These are phyloP conservation scores for Penicillium diatomitis DNA, from an alignment of 495 filamentous ascomycete genomes.

Conservation along the genomic window DNA sequence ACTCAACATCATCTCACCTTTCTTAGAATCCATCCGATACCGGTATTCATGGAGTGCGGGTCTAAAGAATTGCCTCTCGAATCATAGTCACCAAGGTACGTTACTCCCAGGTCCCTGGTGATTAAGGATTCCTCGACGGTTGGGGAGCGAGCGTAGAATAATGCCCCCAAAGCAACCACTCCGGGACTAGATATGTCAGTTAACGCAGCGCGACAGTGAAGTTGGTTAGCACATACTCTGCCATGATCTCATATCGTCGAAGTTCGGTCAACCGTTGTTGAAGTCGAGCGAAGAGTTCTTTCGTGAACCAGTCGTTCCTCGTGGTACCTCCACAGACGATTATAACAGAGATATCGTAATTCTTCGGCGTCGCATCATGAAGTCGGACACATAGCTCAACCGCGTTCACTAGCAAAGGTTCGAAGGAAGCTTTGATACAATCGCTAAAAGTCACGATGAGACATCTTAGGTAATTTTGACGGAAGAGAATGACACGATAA, in stretches of 20 bases:
- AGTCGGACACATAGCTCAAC: no score
- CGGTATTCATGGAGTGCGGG: not conserved
- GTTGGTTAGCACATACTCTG: not conserved
- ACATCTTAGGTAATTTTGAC: no score
- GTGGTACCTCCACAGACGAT: not conserved
- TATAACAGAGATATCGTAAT: no score
- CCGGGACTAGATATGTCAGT: no score
- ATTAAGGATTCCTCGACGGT: not conserved
- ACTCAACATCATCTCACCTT: no score
- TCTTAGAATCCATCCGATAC: conserved; percentile 2
- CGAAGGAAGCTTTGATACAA: not conserved
- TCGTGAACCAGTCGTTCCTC: not conserved
- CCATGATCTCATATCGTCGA: no score
- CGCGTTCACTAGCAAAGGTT: not conserved
- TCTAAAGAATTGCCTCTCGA: not conserved
- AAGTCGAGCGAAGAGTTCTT: not conserved
- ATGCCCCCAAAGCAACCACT: not conserved
- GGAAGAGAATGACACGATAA: no score
- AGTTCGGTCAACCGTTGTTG: no score
- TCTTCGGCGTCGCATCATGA: no score
- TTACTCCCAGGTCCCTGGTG: not conserved
- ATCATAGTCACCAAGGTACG: not conserved
- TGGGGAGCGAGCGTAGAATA: not conserved
- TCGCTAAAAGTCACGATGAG: no score
- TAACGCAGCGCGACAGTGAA: not conserved